A percentile compares a stretch with the other conserved stretches of the same genome.
phyloP scores from a whole-genome alignment of 2,329 filamentous ascomycete genomes.

The Thielaviopsis ethacetica region DNA sequence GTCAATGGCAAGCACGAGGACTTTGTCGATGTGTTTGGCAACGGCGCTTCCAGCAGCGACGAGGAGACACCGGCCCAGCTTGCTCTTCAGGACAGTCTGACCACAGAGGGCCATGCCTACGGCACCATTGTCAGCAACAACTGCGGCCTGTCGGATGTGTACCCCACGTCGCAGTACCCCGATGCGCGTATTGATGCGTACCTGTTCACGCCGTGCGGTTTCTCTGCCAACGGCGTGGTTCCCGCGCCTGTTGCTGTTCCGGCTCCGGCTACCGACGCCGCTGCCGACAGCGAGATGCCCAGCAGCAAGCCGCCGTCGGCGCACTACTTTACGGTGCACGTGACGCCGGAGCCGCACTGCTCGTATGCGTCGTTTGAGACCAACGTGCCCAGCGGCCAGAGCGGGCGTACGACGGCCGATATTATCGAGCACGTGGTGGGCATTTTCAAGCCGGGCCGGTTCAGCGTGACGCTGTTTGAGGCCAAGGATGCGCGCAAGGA shows the following conservation, averaged over 20 bases:
- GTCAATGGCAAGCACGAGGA: conserved; percentile 32
- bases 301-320: conserved; percentile 27
- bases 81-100: conserved; percentile 50
- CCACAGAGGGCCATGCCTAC: conserved; percentile 84
- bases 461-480: conserved; percentile 93
- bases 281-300: background rate
- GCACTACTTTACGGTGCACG: conserved; percentile 97
- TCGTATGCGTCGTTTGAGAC: conserved; percentile 98
- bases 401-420: conserved; percentile 72
- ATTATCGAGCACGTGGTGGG: conserved; percentile 85
- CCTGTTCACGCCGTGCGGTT: conserved; percentile 90
- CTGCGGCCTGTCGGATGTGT: conserved; percentile 79
- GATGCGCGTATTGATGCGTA: conserved; percentile 92
- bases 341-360: conserved; percentile 92
- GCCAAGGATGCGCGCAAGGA: conserved; percentile 40
- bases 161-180: conserved; percentile 72
- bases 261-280: conserved; percentile 22
- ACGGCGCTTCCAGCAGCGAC: conserved; percentile 40
- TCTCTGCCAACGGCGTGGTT: conserved; percentile 91
- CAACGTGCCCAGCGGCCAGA: conserved; percentile 82
- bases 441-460: conserved; percentile 95
- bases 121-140: conserved; percentile 82
- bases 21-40: conserved; percentile 65
- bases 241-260: conserved; percentile 51
- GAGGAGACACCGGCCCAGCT: conserved; percentile 33